phyloP scores from a whole-genome alignment of 768 basidiomycete species.

The Chalciporus sphaerocephalus region DNA sequence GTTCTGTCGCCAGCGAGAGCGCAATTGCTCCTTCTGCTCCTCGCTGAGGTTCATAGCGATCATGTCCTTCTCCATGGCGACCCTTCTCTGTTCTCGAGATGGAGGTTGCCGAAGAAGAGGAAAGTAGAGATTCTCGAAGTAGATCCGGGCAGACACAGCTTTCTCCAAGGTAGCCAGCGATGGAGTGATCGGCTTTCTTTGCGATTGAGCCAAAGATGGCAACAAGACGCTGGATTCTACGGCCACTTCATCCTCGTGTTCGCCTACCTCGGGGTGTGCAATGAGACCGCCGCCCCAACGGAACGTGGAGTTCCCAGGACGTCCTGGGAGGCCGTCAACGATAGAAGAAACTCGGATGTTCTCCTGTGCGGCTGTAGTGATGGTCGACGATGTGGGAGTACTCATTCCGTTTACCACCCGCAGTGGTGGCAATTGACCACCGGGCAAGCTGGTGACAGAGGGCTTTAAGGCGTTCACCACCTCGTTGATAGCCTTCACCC shows the following conservation, averaged over 20 bases:
- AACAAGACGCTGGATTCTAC: constrained; percentile 19
- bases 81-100: constrained; percentile 77
- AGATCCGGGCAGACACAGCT: constrained; percentile 88
- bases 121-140: constrained; percentile 90
- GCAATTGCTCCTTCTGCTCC: constrained; percentile 63
- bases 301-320: constrained; percentile 56
- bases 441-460: constrained; percentile 40
- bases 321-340: constrained; percentile 46
- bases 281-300: constrained; percentile 58
- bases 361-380: constrained; percentile 73
- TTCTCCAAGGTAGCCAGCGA: constrained; percentile 91
- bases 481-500: constrained; percentile 71
- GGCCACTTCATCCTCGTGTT: constrained; percentile 45
- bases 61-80: constrained; percentile 89
- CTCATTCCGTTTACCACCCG: constrained; percentile 79
- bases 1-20: constrained; percentile 76
- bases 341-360: constrained; percentile 49
- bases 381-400: constrained; percentile 61
- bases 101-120: constrained; percentile 79
- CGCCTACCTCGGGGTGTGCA: constrained; percentile 63
- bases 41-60: constrained; percentile 64
- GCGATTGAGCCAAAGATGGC: constrained; percentile 34
- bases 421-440: constrained; percentile 48
- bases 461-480: constrained; percentile 68
- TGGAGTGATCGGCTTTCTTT: constrained; percentile 65